phyloP scores from a whole-genome alignment of 2,329 filamentous ascomycete genomes.

The Alternaria sp. region DNA sequence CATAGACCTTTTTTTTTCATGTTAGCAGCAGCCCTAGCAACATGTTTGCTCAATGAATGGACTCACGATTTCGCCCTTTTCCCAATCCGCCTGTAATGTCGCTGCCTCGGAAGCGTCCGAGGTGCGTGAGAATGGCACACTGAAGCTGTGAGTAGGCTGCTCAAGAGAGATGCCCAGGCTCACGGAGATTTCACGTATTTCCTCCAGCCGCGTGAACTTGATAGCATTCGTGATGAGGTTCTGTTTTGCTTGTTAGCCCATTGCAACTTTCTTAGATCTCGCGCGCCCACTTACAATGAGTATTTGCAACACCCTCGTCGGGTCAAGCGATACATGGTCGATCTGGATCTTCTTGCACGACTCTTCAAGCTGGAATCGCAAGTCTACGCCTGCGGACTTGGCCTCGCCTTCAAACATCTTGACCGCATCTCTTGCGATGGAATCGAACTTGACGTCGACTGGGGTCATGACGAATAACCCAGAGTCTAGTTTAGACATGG shows the following conservation, averaged over 20 bases:
- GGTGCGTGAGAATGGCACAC: conserved; percentile 25
- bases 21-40: background rate
- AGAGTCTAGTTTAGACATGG: conserved; percentile 54
- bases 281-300: conserved; percentile 20
- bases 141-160: conserved; percentile 43
- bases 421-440: conserved; percentile 44
- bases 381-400: conserved; percentile 37
- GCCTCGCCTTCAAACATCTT: conserved; percentile 52
- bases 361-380: conserved; percentile 44
- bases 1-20: conserved; percentile 39
- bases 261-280: too few species aligned
- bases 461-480: conserved; percentile 53
- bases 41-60: background rate
- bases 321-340: conserved; percentile 53
- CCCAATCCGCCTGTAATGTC: conserved; percentile 45
- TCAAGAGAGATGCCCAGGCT: conserved; percentile 43
- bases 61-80: conserved; percentile 31
- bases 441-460: conserved; percentile 47
- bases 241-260: too few species aligned
- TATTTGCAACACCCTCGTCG: conserved; percentile 53
- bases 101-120: conserved; percentile 21
- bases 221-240: conserved; percentile 55
- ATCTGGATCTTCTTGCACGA: conserved; percentile 47
- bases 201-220: conserved; percentile 54
- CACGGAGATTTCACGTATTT: conserved; percentile 48